Evolutionary conservation across 805 yeast genomes (phyloP), one percentile per base, ranked within the genome.

Genomic region (Saitoella complicata): DNA sequence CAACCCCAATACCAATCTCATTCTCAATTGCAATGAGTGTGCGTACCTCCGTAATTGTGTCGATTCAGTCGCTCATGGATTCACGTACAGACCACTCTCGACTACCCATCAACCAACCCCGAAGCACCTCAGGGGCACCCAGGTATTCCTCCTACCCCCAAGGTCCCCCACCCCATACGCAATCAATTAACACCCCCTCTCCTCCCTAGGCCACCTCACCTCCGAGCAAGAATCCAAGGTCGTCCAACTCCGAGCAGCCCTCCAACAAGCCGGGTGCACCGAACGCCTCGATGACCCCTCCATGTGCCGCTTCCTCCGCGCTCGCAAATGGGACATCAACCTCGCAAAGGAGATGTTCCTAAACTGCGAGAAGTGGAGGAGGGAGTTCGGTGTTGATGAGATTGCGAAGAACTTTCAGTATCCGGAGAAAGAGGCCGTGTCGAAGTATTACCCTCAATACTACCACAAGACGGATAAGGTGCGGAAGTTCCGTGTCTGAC

Each of bases 381-480:
- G 73, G 57, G 82, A 78, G 49, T 85, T 71, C 54, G 95, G 95
- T 50, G 76, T 86, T 34, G 80, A 88, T 65, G 83, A 88, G 40
- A 80, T 91, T 51, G 70, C 91, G 58, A 68, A 71, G 54, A 95
- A 85, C 60, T 91, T 88, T 72, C 77, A 82, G 49, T 91, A 88
- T 67, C 77, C 75, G n/a, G 98, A 91, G 68, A 91, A 91, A 67
- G 81, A 91, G 31, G 63, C 75, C 43, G 56, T 54, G 31, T 54
- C 58, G 33, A 49, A 54, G 58, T 80, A 70, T 64, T 91, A 91
- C 63, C 98, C 98, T 34, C 96, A 87, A 67, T 91, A 87, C 67
- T 91, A 91, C 64, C 97, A 91, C 68, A 87, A 91, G 69, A 84
- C 88, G 33, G 98, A 91, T 64, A 83, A 73, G 30, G 51, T 48